These are phyloP conservation scores for Austroboletus sp. DNA, from an alignment of 1,284 basidiomycete species.

Conservation along the genomic window DNA sequence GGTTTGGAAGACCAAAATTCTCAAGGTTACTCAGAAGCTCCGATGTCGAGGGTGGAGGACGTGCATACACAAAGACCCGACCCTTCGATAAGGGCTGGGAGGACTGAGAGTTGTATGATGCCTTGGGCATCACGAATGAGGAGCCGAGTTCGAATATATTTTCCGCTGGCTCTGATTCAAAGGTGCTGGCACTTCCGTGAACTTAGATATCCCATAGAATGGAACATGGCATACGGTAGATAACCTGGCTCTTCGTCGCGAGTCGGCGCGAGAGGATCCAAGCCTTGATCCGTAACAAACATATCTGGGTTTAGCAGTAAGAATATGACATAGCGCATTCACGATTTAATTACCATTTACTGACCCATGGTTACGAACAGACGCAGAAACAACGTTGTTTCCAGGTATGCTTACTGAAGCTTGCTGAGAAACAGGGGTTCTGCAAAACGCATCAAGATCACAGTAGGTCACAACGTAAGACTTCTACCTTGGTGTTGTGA, in stretches of 20 bases:
- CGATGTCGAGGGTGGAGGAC: conserved; percentile 48
- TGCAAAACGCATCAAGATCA: neutral
- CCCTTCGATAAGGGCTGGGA: conserved; percentile 8
- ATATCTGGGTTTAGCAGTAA: conserved; percentile 6
- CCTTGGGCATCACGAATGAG: conserved; percentile 5
- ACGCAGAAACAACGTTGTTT: neutral
- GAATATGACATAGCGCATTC: conserved; percentile 3
- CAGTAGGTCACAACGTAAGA: neutral
- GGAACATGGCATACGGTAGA: conserved; percentile 18
- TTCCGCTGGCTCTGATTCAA: conserved; percentile 14
- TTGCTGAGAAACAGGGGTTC: conserved; percentile 1
- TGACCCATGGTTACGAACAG: conserved; percentile 5
- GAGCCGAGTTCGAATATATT: neutral
- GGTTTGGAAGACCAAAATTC: conserved; percentile 47
- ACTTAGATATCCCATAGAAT: neutral
- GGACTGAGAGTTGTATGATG: conserved; percentile 18
- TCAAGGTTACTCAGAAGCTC: conserved; percentile 53
- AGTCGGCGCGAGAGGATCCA: neutral
- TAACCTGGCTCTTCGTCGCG: conserved; percentile 15
- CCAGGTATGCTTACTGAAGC: neutral
- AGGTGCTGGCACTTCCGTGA: conserved; percentile 15
- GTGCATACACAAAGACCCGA: conserved; percentile 38
- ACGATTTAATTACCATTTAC: conserved; percentile 1
- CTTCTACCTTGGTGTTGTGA: conserved; percentile 12
- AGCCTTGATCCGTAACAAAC: neutral